A percentile compares a stretch with the other conserved stretches of the same genome.
Evolutionary conservation across 805 yeast genomes (phyloP).

Genomic region (Barnettozyma populi): DNA sequence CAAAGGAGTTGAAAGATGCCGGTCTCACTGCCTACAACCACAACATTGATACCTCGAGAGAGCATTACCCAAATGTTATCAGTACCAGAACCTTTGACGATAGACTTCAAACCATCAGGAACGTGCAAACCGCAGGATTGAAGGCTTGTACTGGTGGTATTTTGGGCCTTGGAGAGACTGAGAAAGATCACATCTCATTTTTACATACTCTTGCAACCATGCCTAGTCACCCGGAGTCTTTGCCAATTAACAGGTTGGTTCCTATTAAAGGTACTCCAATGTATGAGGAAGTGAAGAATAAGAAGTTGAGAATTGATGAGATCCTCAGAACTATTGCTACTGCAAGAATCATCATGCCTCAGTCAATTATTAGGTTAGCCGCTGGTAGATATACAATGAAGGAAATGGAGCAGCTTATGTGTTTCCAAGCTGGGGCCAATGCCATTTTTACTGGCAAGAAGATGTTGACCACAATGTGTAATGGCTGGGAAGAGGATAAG

Average conservation of each 20-base stretch:
- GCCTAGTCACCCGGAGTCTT: conserved; percentile 71
- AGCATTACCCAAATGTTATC: conserved; percentile 68
- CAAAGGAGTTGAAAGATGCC: conserved; percentile 50
- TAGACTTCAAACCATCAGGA: conserved; percentile 57
- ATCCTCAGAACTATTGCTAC: conserved; percentile 69
- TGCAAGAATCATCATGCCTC: conserved; percentile 71
- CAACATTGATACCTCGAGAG: conserved; percentile 74
- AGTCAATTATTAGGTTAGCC: conserved; percentile 63
- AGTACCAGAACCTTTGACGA: conserved; percentile 70
- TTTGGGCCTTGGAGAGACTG: conserved; percentile 71
- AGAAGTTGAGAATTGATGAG: conserved; percentile 51
- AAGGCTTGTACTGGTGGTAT: conserved; percentile 78
- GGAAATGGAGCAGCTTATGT: conserved; percentile 66
- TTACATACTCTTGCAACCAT: conserved; percentile 61
- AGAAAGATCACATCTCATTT: conserved; percentile 65
- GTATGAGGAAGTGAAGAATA: conserved; percentile 45
- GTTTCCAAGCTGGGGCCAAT: conserved; percentile 74
- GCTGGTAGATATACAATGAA: conserved; percentile 82
- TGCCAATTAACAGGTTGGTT: conserved; percentile 77
- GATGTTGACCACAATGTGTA: conserved; percentile 79
- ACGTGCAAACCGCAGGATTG: conserved; percentile 58
- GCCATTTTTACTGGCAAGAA: conserved; percentile 78
- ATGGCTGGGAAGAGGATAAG: conserved; percentile 80
- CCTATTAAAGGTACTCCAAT: conserved; percentile 77
- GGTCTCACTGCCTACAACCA: conserved; percentile 82